Conservation (phyloP, 345 rosid species). For the Geranium brycei region DNA sequence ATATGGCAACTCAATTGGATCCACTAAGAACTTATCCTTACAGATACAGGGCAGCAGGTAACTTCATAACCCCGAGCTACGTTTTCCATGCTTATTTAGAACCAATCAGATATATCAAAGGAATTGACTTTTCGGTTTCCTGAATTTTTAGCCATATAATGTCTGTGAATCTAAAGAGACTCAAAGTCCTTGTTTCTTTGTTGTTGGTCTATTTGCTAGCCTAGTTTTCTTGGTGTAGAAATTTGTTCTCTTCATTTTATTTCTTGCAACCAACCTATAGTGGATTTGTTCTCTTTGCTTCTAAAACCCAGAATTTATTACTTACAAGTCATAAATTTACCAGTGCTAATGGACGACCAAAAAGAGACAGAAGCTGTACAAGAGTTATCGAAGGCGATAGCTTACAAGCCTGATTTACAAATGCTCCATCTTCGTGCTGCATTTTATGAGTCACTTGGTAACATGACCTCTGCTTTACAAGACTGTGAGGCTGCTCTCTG, state of each 20-base stretch:
- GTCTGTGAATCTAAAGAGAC: too few relatives aligned
- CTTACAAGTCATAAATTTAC: not conserved
- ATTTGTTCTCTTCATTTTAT: not conserved
- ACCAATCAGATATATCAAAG: too few relatives aligned
- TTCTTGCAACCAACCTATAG: too few relatives aligned
- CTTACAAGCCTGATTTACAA: conserved; percentile 79
- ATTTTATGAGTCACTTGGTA: conserved; percentile 70
- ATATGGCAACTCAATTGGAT: conserved; percentile 69
- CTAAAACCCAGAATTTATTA: too few relatives aligned
- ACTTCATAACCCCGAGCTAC: too few relatives aligned
- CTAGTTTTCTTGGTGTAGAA: not conserved
- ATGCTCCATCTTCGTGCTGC: conserved; percentile 95
- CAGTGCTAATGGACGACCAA: conserved; percentile 92
- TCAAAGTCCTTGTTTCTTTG: too few relatives aligned
- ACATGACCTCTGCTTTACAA: conserved; percentile 39
- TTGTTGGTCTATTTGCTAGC: too few relatives aligned
- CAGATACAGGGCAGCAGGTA: conserved; percentile 95
- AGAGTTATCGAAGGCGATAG: conserved; percentile 78
- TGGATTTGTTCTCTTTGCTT: not conserved
- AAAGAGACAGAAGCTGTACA: conserved; percentile 71
- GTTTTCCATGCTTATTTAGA: too few relatives aligned
- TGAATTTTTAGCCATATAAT: not conserved
- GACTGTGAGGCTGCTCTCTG: conserved; percentile 95
- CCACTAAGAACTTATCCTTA: conserved; percentile 90
- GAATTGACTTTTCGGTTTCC: not conserved